Conservation (phyloP, 306 rosid genomes). For the Vigna reflexopilosa region DNA sequence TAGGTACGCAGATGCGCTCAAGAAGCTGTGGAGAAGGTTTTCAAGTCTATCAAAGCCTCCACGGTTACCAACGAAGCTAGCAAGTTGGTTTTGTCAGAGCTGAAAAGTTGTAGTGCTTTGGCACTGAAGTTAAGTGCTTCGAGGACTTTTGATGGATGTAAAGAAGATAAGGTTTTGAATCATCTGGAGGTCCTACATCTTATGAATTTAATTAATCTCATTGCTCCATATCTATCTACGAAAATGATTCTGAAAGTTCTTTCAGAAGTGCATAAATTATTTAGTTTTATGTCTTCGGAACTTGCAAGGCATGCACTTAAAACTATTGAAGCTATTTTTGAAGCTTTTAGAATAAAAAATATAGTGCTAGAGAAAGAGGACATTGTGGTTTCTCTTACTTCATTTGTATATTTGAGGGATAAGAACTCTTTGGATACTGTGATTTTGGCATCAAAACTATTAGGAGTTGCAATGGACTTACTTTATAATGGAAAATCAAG, state of each 20-base stretch:
- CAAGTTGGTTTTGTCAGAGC: slow-evolving; percentile 72
- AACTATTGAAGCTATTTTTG: slow-evolving; percentile 67
- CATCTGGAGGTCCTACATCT: slow-evolving; percentile 74
- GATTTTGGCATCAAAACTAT: slow-evolving; percentile 63
- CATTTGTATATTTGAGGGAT: slow-evolving; percentile 70
- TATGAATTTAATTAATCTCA: slow-evolving; percentile 67
- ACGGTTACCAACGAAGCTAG: slow-evolving; percentile 71
- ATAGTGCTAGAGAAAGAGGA: slow-evolving; percentile 54
- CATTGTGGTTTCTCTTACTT: slow-evolving; percentile 67
- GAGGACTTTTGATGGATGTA: slow-evolving; percentile 48
- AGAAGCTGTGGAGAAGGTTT: slow-evolving; percentile 74
- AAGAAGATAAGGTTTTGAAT: slow-evolving; percentile 49
- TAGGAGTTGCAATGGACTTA: slow-evolving; percentile 59
- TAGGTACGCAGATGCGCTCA: slow-evolving; percentile 93
- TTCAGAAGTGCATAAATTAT: slow-evolving; percentile 58
- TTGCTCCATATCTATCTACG: slow-evolving; percentile 68
- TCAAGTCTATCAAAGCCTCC: slow-evolving; percentile 61
- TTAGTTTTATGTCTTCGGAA: slow-evolving; percentile 57
- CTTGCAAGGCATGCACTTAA: slow-evolving; percentile 71
- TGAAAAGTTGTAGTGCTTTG: slow-evolving; percentile 64
- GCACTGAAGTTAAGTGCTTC: slow-evolving; percentile 52
- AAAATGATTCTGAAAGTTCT: slow-evolving; percentile 64
- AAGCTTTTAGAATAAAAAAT: slow-evolving; percentile 57
- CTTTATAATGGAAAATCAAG: slow-evolving; percentile 62
- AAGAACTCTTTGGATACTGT: slow-evolving; percentile 76